These are phyloP conservation scores for Waltergamsia citrina DNA, from an alignment of 2,329 filamentous ascomycete genomes.

Conservation along the genomic window DNA sequence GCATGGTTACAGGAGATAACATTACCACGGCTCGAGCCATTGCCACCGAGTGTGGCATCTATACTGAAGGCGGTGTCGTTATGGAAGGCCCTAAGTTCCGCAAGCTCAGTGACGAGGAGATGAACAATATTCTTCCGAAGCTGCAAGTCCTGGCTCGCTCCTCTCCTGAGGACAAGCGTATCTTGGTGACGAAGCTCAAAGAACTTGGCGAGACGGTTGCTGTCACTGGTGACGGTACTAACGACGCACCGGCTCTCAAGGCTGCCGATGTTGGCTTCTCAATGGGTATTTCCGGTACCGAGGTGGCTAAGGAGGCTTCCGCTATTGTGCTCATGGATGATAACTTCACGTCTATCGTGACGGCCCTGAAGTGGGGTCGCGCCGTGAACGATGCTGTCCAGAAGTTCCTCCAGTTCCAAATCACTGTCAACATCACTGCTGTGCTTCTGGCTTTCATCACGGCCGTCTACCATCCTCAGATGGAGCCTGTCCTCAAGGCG, in stretches of 20 bases:
- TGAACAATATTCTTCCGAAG: constrained; percentile 42
- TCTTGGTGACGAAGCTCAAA: constrained; percentile 51
- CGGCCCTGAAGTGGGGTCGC: constrained; percentile 51
- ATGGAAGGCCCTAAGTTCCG: constrained; percentile 43
- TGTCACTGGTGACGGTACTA: constrained; percentile 53
- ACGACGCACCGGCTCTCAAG: constrained; percentile 53
- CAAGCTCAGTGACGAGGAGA: constrained; percentile 36
- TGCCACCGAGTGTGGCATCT: constrained; percentile 30
- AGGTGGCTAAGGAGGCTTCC: constrained; percentile 53
- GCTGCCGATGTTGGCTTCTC: constrained; percentile 53
- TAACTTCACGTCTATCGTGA: constrained; percentile 52
- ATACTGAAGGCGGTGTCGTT: constrained; percentile 56
- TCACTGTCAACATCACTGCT: constrained; percentile 54
- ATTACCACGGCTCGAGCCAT: constrained; percentile 34
- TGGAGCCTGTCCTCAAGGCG: constrained; percentile 41
- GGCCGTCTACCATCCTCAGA: constrained; percentile 31
- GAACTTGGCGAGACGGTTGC: constrained; percentile 53
- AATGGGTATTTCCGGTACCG: constrained; percentile 53
- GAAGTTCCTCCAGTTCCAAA: constrained; percentile 51
- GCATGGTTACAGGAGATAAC: constrained; percentile 49
- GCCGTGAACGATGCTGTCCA: constrained; percentile 51
- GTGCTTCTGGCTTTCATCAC: constrained; percentile 49
- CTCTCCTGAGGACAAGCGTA: constrained; percentile 55
- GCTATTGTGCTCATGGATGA: constrained; percentile 55
- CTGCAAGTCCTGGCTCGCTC: constrained; percentile 57